A percentile compares a stretch with the other conserved stretches of the same genome.
Conservation (phyloP, 192 early-diverging fungal species). For the Backusella tarrabulga region DNA sequence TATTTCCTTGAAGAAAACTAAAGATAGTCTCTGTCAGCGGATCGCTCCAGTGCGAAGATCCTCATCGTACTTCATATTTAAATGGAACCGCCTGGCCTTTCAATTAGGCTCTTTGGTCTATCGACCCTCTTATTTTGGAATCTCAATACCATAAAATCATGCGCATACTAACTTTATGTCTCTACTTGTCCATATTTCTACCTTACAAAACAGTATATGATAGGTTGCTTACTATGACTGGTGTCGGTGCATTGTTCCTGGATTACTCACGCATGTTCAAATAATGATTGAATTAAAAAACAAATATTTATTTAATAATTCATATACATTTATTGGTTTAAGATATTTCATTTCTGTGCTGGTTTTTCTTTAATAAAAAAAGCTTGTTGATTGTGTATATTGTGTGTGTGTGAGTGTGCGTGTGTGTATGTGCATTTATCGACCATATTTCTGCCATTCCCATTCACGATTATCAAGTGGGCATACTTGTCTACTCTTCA, state of each 20-base stretch:
- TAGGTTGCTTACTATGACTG: slow-evolving; percentile 64
- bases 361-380: neutral
- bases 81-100: no score
- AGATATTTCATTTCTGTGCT: no score
- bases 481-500: slow-evolving; percentile 95
- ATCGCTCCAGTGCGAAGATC: no score
- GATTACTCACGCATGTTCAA: slow-evolving; percentile 59
- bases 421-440: neutral
- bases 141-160: no score
- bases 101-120: no score
- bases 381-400: neutral
- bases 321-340: neutral
- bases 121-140: no score
- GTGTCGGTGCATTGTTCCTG: slow-evolving; percentile 74
- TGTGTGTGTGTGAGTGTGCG: neutral
- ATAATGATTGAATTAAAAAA: neutral
- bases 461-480: slow-evolving; percentile 98
- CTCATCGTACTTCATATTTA: no score
- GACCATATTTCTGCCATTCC: slow-evolving; percentile 92
- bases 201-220: slow-evolving; percentile 58
- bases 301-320: neutral
- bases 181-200: no score
- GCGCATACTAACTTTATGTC: no score
- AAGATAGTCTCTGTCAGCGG: no score
- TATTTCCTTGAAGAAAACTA: no score